phyloP scores from a whole-genome alignment of 805 yeast species.

The Myxozyma mucilagina region DNA sequence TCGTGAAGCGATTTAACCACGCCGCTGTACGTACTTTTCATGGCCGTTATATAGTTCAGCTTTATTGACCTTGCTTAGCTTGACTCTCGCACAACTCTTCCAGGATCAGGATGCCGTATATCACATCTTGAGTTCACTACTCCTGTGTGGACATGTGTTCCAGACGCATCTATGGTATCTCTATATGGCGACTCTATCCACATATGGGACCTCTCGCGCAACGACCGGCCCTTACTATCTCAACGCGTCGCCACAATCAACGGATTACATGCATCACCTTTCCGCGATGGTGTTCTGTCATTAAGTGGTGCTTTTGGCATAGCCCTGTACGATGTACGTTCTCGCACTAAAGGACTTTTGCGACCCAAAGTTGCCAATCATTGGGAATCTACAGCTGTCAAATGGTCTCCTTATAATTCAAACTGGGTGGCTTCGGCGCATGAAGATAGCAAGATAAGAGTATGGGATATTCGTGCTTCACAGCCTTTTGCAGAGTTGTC shows the following conservation, averaged over 20 bases:
- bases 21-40: conserved; percentile 43
- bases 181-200: conserved; percentile 69
- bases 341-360: conserved; percentile 48
- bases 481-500: conserved; percentile 53
- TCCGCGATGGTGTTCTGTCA: conserved; percentile 56
- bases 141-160: conserved; percentile 48
- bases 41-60: not conserved
- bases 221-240: conserved; percentile 59
- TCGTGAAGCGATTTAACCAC: conserved; percentile 78
- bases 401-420: conserved; percentile 65
- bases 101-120: conserved; percentile 37
- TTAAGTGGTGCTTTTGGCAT: conserved; percentile 69
- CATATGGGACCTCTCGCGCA: conserved; percentile 69
- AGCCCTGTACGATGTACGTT: conserved; percentile 69
- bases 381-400: conserved; percentile 47
- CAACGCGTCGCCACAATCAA: conserved; percentile 53
- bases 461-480: conserved; percentile 74
- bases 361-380: conserved; percentile 46
- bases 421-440: conserved; percentile 67
- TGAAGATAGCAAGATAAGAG: conserved; percentile 53
- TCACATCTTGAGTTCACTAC: conserved; percentile 45
- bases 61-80: not conserved
- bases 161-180: conserved; percentile 54
- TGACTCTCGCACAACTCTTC: conserved; percentile 18
- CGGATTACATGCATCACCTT: conserved; percentile 51